A percentile compares a stretch with the other conserved stretches of the same genome.
Conservation (phyloP, 768 basidiomycete species). For the Mycena vitilis region DNA sequence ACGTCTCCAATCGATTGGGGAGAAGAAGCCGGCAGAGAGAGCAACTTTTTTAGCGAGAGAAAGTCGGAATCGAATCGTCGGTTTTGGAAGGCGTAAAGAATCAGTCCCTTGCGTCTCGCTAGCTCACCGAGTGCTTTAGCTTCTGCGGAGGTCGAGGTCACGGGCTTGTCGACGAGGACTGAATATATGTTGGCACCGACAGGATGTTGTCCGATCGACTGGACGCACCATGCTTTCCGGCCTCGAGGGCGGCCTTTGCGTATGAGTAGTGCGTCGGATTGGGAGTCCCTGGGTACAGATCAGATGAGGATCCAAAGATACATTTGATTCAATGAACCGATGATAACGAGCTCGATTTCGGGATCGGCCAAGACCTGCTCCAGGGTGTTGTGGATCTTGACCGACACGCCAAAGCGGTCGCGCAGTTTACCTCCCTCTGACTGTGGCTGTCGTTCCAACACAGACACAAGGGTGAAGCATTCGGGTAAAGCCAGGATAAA, state of each 20-base stretch:
- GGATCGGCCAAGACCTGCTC: slow-evolving; percentile 71
- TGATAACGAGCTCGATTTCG: slow-evolving; percentile 74
- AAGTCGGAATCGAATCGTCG: slow-evolving; percentile 86
- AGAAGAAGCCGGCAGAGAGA: slow-evolving; percentile 63
- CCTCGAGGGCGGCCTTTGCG: slow-evolving; percentile 71
- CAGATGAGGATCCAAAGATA: background rate
- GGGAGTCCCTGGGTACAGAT: slow-evolving; percentile 56
- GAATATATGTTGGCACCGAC: slow-evolving; percentile 7
- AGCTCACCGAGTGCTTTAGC: slow-evolving; percentile 70
- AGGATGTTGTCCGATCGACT: background rate
- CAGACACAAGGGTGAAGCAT: slow-evolving; percentile 77
- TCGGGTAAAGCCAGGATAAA: slow-evolving; percentile 80
- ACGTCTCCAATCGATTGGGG: slow-evolving; percentile 69
- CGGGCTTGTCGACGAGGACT: slow-evolving; percentile 88
- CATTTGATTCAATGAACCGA: slow-evolving; percentile 48
- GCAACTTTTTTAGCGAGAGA: slow-evolving; percentile 69
- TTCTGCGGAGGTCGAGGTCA: slow-evolving; percentile 69
- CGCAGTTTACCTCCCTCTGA: slow-evolving; percentile 72
- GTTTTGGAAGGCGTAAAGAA: slow-evolving; percentile 81
- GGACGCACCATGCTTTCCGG: slow-evolving; percentile 77
- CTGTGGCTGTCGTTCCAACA: slow-evolving; percentile 78
- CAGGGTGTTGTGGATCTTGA: slow-evolving; percentile 69
- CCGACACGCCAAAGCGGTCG: slow-evolving; percentile 69
- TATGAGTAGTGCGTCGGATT: slow-evolving; percentile 79
- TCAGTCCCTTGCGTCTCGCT: slow-evolving; percentile 67